Conservation (phyloP, 805 yeast species). For the Candida glaebosa region DNA sequence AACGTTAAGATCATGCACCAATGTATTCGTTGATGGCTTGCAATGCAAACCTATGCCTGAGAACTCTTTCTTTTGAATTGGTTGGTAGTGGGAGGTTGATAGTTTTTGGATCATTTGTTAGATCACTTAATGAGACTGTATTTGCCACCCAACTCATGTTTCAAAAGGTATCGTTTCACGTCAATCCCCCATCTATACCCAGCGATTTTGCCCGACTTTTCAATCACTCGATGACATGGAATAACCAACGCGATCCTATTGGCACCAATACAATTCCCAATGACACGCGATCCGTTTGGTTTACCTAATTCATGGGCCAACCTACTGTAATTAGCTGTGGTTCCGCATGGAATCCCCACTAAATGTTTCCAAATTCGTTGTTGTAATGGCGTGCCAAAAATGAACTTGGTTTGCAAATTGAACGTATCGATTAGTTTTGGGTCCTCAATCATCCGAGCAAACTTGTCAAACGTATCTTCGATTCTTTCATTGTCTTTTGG, state of each 20-base stretch:
- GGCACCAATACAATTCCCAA: conserved; percentile 40
- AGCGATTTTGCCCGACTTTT: conserved; percentile 25
- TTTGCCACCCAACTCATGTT: conserved; percentile 16
- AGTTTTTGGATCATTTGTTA: no score
- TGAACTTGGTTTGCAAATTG: conserved; percentile 9
- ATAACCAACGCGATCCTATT: conserved; percentile 37
- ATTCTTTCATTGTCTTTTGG: neutral
- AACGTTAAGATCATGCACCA: no score
- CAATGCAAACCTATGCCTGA: no score
- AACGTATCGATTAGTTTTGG: conserved; percentile 7
- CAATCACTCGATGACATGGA: conserved; percentile 44
- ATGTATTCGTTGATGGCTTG: no score
- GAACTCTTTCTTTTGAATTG: no score
- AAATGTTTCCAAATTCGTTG: conserved; percentile 35
- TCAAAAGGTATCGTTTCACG: conserved; percentile 25
- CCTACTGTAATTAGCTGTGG: conserved; percentile 26
- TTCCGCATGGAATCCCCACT: conserved; percentile 21
- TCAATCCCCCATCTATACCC: conserved; percentile 39
- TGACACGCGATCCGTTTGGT: conserved; percentile 31
- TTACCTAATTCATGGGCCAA: conserved; percentile 28
- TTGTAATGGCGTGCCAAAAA: conserved; percentile 40
- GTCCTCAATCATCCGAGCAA: conserved; percentile 10
- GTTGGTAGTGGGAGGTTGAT: no score
- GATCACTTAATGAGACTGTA: no score
- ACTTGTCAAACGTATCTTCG: conserved; percentile 8